A percentile compares a stretch with the other conserved stretches of the same genome.
These are phyloP conservation scores for Myxozyma melibiosi DNA, from an alignment of 805 yeast genomes.

Conservation along the genomic window DNA sequence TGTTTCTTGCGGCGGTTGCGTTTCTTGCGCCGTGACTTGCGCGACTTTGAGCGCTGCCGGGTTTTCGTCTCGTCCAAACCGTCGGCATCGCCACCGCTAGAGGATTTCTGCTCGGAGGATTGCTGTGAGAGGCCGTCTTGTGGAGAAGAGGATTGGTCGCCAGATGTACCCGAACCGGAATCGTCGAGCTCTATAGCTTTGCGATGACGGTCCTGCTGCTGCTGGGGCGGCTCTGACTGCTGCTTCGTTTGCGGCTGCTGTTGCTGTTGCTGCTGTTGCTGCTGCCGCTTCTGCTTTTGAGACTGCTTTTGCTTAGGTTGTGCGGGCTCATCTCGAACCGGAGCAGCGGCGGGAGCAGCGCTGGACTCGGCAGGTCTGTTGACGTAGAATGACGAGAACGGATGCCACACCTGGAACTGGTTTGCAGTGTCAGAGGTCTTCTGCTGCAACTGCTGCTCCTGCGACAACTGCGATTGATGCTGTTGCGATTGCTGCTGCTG, in stretches of 20 bases:
- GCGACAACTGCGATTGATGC: too few species aligned
- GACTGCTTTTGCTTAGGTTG: neutral
- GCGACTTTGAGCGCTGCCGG: neutral
- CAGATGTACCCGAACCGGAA: neutral
- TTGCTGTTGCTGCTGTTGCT: conserved; percentile 1
- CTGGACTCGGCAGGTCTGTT: conserved; percentile 2
- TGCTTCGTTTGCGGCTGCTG: neutral
- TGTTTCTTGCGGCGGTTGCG: neutral
- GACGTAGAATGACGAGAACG: conserved; percentile 8
- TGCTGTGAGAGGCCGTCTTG: too few species aligned
- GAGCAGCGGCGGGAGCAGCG: too few species aligned
- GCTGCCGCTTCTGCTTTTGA: conserved; percentile 3
- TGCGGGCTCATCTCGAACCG: too few species aligned
- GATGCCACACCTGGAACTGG: conserved; percentile 17
- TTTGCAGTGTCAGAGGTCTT: conserved; percentile 1
- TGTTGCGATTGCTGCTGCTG: conserved; percentile 1
- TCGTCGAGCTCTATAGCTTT: neutral
- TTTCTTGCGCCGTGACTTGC: conserved; percentile 4
- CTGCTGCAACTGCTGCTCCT: too few species aligned
- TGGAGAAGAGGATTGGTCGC: too few species aligned
- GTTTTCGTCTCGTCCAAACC: too few species aligned
- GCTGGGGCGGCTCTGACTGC: neutral
- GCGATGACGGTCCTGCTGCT: neutral
- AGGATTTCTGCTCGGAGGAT: too few species aligned
- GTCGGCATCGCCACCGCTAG: too few species aligned